Evolutionary conservation across 169 alveolate genomes (phyloP), one percentile per base, ranked within the genome.

Genomic region (Eimeria tenella): DNA sequence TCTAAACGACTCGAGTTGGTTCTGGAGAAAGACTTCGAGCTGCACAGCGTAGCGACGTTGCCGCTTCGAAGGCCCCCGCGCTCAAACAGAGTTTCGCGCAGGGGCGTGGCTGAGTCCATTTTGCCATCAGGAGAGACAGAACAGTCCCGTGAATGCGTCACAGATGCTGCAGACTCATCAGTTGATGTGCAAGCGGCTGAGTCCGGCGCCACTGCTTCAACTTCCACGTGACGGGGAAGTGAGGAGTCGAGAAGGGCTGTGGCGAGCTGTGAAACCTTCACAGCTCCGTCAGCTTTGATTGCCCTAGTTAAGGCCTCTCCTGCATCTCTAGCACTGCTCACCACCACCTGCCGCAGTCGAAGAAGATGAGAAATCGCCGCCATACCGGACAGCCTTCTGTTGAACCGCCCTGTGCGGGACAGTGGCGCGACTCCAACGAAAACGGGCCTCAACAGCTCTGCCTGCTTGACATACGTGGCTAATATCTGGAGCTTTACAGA

Each of bases 291-390:
- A 7, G 90, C 73, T 58, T 75, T 56, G 56, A 83, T 13, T 15
- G 75, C 90, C 53, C 68, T 56, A 49, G 77, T 4, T 9, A 83
- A 15, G 19, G 31, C 90, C 90, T 83, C 90, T 8, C 56, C 63
- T 5, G 90, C 75, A 1, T 60, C 77, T 42, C 42, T 83, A 19
- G 77, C 75, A 77, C 75, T 60, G 15, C 42, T 58, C 60, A 83
- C 25, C 58, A 83, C 49, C 19, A 75, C 90, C 25, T 25, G 73
- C 8, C 90, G 90, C 73, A 83, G 31, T 10, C 90, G 90, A 4
- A 17, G 7, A 15, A 60, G 19, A 31, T 83, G 90, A 23, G 53
- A 13, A 9, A 79, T 63, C 19, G 73, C 88, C n/a, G 71, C 88
- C 88, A 79, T 53, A 68, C 23, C n/a, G 7, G 87, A 9, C 62